Evolutionary conservation across 2,329 filamentous ascomycete species (phyloP).

Genomic region (Aureobasidium namibiae): DNA sequence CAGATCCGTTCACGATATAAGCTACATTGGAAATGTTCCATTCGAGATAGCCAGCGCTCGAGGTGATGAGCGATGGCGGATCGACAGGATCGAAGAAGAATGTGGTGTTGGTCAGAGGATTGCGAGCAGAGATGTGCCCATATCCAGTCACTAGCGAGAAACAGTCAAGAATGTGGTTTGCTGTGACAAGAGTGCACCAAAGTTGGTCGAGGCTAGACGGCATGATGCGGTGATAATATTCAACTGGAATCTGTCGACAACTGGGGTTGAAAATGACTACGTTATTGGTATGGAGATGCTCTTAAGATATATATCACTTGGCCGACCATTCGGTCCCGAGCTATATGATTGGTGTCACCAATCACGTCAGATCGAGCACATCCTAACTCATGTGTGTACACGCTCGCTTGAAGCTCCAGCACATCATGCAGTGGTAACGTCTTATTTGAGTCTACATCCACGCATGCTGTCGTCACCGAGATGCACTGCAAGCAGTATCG

Average conservation of each 20-base stretch:
- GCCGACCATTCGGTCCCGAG: too few relatives aligned
- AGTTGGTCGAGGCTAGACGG: background rate
- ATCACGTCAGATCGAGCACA: background rate
- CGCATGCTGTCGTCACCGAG: background rate
- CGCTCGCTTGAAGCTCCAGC: background rate
- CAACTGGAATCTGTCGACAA: too few relatives aligned
- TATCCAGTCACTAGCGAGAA: background rate
- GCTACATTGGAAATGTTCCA: background rate
- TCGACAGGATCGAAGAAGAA: background rate
- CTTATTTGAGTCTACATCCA: background rate
- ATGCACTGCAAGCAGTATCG: too few relatives aligned
- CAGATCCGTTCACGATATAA: background rate
- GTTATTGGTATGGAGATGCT: too few relatives aligned
- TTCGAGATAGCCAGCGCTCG: background rate
- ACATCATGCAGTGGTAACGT: background rate
- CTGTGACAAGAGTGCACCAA: background rate
- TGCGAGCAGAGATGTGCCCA: background rate
- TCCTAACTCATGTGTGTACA: background rate
- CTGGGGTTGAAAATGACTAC: too few relatives aligned
- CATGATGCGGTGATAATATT: background rate
- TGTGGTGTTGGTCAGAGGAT: background rate
- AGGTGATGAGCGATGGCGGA: background rate
- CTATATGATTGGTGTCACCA: background rate
- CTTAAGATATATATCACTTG: too few relatives aligned
- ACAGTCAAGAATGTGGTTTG: background rate